Percentiles rank a stretch among this genome's conserved stretches.
phyloP scores from a whole-genome alignment of 2,329 filamentous ascomycete genomes.

The Lecanicillium sp. region DNA sequence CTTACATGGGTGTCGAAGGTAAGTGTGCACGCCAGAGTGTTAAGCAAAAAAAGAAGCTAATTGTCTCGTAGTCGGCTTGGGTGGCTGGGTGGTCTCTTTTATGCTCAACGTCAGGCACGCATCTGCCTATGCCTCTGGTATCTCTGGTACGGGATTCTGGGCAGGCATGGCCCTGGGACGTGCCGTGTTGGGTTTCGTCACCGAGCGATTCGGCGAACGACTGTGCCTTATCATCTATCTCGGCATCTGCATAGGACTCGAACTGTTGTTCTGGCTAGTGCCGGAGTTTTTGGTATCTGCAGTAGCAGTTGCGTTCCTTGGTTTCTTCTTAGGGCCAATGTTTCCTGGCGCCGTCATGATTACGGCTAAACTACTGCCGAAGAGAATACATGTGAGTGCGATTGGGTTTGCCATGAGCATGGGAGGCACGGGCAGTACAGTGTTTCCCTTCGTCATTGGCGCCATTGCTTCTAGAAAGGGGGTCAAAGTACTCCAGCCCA shows the following conservation, averaged over 20 bases:
- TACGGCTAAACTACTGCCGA: slow-evolving; percentile 61
- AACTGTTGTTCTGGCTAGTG: slow-evolving; percentile 51
- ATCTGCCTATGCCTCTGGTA: slow-evolving; percentile 57
- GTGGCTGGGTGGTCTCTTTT: slow-evolving; percentile 74
- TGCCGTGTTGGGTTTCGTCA: slow-evolving; percentile 60
- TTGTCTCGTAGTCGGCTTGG: slow-evolving; percentile 43
- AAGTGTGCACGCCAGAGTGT: not conserved
- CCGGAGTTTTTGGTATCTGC: slow-evolving; percentile 50
- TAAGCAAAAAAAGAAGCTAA: slow-evolving; percentile 7
- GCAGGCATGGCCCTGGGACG: slow-evolving; percentile 66
- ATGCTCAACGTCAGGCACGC: slow-evolving; percentile 65
- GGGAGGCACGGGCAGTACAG: slow-evolving; percentile 59
- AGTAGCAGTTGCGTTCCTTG: slow-evolving; percentile 58
- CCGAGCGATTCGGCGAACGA: slow-evolving; percentile 58
- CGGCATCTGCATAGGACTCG: slow-evolving; percentile 46
- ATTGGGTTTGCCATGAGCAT: slow-evolving; percentile 70
- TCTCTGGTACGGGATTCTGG: slow-evolving; percentile 70
- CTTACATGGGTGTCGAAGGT: slow-evolving; percentile 65
- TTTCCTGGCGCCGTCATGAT: slow-evolving; percentile 66
- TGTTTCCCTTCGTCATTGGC: slow-evolving; percentile 53
- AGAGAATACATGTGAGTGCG: slow-evolving; percentile 59
- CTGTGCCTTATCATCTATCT: slow-evolving; percentile 53
- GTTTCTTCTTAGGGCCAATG: slow-evolving; percentile 67
- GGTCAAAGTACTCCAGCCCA: slow-evolving; percentile 40
- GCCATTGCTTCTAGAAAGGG: slow-evolving; percentile 47